phyloP scores from a whole-genome alignment of 2,329 filamentous ascomycete genomes.

The Paramyrothecium sp. region DNA sequence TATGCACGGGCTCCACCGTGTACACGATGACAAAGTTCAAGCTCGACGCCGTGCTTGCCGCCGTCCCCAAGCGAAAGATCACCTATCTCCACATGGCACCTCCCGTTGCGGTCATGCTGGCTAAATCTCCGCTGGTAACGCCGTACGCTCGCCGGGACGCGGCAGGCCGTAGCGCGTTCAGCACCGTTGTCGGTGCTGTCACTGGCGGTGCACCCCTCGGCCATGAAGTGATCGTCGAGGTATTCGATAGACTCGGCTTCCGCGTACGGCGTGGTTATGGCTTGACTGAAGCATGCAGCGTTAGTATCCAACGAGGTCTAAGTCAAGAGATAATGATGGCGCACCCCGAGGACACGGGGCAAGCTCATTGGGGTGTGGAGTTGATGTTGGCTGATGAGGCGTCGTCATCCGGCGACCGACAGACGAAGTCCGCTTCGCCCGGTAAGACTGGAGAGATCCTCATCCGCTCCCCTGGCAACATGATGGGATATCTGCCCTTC shows the following conservation, averaged over 20 bases:
- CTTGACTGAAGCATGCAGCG: conserved; percentile 71
- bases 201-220: conserved; percentile 65
- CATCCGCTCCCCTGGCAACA: conserved; percentile 61
- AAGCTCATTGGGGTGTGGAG: conserved; percentile 66
- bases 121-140: conserved; percentile 67
- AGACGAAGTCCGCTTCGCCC: conserved; percentile 37
- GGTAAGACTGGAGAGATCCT: conserved; percentile 63
- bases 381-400: conserved; percentile 60
- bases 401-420: conserved; percentile 22
- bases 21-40: conserved; percentile 73
- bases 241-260: conserved; percentile 59
- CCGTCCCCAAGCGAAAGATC: conserved; percentile 61
- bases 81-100: conserved; percentile 66
- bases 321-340: conserved; percentile 42
- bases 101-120: conserved; percentile 67
- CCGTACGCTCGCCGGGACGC: conserved; percentile 49
- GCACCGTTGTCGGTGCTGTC: conserved; percentile 49
- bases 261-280: conserved; percentile 63
- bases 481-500: conserved; percentile 68
- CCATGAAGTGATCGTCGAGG: conserved; percentile 53
- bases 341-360: conserved; percentile 58
- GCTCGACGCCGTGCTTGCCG: conserved; percentile 61
- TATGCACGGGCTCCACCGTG: conserved; percentile 51
- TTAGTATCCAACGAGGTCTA: conserved; percentile 58
- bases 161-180: conserved; percentile 51